These are phyloP conservation scores for Ophiostoma quercus DNA, from an alignment of 2,329 filamentous ascomycete species.

Conservation along the genomic window DNA sequence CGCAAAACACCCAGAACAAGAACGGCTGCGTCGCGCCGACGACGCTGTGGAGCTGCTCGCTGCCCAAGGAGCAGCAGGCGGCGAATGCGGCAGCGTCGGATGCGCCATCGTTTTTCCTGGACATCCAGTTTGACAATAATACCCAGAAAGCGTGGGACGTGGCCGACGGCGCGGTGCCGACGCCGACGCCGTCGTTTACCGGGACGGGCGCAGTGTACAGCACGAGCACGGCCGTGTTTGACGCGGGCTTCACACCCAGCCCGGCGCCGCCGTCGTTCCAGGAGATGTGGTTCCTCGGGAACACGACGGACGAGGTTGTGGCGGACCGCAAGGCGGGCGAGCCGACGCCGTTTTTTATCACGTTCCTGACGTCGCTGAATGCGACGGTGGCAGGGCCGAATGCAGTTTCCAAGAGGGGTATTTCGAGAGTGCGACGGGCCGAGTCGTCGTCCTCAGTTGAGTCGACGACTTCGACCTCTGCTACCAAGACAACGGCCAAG, in stretches of 20 bases:
- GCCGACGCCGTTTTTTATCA: conserved; percentile 83
- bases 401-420: conserved; percentile 26
- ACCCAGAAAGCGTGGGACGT: conserved; percentile 50
- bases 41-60: conserved; percentile 78
- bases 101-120: conserved; percentile 72
- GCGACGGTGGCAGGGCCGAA: conserved; percentile 32
- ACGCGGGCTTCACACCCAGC: conserved; percentile 42
- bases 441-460: not conserved
- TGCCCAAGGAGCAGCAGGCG: conserved; percentile 72
- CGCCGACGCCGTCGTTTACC: conserved; percentile 13
- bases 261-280: conserved; percentile 56
- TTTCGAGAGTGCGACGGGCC: conserved; percentile 22
- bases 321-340: conserved; percentile 70
- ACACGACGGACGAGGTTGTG: conserved; percentile 72
- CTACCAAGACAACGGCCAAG: not conserved
- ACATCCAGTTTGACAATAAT: conserved; percentile 68
- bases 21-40: conserved; percentile 65
- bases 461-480: not conserved
- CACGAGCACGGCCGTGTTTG: conserved; percentile 16
- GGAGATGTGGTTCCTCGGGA: conserved; percentile 77
- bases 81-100: conserved; percentile 57
- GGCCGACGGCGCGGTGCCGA: conserved; percentile 35
- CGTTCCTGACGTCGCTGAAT: conserved; percentile 52
- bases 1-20: conserved; percentile 59
- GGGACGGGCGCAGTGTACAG: not conserved